A percentile compares a stretch with the other conserved stretches of the same genome.
Evolutionary conservation across 1,284 basidiomycete species (phyloP).

Genomic region (Microbotryum violaceum): DNA sequence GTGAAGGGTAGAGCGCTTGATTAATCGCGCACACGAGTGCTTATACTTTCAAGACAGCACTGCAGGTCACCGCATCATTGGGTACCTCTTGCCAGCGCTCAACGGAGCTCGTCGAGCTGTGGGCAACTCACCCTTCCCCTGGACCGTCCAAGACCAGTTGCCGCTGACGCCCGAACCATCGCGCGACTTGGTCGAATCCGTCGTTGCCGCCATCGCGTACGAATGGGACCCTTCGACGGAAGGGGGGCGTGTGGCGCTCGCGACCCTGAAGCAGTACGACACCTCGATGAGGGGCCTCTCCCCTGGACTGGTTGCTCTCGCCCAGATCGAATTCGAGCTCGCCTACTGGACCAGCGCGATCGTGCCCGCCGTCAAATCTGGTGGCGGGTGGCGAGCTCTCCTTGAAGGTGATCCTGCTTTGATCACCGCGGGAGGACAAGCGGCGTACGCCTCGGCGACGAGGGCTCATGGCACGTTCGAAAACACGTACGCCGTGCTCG

Average conservation of each 20-base stretch:
- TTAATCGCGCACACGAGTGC: background rate
- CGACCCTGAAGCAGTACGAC: constrained; percentile 69
- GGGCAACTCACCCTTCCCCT: constrained; percentile 64
- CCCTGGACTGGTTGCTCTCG: constrained; percentile 79
- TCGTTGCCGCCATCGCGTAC: constrained; percentile 40
- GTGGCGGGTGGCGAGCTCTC: constrained; percentile 3
- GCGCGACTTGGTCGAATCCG: constrained; percentile 46
- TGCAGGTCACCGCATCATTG: constrained; percentile 60
- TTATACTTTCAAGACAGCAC: background rate
- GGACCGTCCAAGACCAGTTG: constrained; percentile 60
- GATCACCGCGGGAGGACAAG: background rate
- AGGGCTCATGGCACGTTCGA: constrained; percentile 9
- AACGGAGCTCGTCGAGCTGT: constrained; percentile 82
- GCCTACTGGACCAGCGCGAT: constrained; percentile 11
- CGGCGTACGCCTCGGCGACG: background rate
- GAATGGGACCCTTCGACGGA: constrained; percentile 41
- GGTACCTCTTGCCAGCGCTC: constrained; percentile 68
- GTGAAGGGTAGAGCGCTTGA: background rate
- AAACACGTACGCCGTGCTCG: constrained; percentile 6
- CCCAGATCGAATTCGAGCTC: constrained; percentile 73
- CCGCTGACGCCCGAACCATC: constrained; percentile 50
- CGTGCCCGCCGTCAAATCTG: background rate
- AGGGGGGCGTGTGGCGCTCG: constrained; percentile 38
- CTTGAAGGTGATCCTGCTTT: constrained; percentile 2
- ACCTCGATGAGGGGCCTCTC: constrained; percentile 66